Conservation (phyloP, 176 grass and related monocot species). For the Sorghum bicolor region DNA sequence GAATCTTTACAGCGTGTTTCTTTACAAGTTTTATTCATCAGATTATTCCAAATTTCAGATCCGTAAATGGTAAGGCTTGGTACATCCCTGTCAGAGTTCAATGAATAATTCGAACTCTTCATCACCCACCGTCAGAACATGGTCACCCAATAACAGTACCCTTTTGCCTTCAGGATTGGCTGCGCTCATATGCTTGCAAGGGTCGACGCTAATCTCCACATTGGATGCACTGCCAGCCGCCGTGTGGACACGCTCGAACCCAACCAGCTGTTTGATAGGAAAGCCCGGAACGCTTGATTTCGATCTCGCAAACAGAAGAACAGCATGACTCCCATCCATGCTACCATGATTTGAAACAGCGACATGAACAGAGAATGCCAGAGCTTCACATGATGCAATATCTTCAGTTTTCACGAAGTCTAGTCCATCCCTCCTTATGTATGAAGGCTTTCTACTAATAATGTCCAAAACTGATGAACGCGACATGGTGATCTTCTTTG, state of each 20-base stretch:
- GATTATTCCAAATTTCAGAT: background rate
- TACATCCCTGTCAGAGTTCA: constrained; percentile 33
- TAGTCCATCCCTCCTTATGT: constrained; percentile 44
- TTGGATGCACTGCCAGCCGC: constrained; percentile 30
- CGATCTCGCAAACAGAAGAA: constrained; percentile 57
- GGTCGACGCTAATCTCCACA: constrained; percentile 52
- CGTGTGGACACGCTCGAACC: constrained; percentile 62
- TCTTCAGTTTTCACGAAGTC: constrained; percentile 49
- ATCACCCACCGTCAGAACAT: constrained; percentile 55
- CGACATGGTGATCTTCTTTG: constrained; percentile 52
- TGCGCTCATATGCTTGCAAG: constrained; percentile 65
- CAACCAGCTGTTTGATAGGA: constrained; percentile 71
- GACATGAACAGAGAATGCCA: constrained; percentile 56
- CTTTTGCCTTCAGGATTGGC: constrained; percentile 50
- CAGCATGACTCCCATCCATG: constrained; percentile 64
- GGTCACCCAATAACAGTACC: constrained; percentile 51
- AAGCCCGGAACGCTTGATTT: constrained; percentile 38
- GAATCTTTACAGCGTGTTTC: constrained; percentile 6
- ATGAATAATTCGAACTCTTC: constrained; percentile 66
- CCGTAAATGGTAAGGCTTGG: background rate
- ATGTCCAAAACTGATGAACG: constrained; percentile 18
- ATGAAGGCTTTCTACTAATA: constrained; percentile 34
- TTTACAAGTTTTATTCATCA: constrained; percentile 29
- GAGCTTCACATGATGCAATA: constrained; percentile 60
- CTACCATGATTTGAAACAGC: constrained; percentile 55